Evolutionary conservation across 2,329 filamentous ascomycete genomes (phyloP), one percentile per base, ranked within the genome.

Genomic region (Claviceps monticola): DNA sequence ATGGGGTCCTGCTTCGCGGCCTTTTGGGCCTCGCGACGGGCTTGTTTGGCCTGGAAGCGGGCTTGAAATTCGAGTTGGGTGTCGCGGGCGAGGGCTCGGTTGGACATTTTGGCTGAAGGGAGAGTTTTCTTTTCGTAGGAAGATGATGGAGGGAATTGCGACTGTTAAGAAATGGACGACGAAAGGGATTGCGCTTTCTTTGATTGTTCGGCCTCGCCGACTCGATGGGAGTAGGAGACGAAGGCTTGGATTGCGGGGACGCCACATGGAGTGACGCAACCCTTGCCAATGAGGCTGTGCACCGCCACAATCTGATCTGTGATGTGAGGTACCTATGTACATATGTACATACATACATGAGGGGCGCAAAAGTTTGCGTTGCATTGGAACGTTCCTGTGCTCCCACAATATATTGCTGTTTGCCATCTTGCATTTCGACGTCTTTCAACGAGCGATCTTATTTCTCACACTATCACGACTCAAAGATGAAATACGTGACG

Each of bases 51-150:
- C 64, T 80, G 76, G 67, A 82, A 80, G 64, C 78, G 75, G 55
- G 78, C 78, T 62, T 81, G 76, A 64, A 81, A 80, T 66, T 81
- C 78, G 66, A 77, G 73, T 62, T 81, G 76, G 74, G 76, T 80
- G 65, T 80, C 78, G 65, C 76, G 73, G 57, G 75, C 72, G 53
- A 73, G 69, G 62, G 80, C 77, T 63, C 76, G 73, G 65, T 78
- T 79, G 55, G 75, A 75, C 78, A 81, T 81, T 53, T 54, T 70
- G 65, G 3, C 9, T 34, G 29, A 34, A 34, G 3, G 29, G 29
- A 11, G 4, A 34, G 29, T 34, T 34, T 34, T 34, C 8, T 3
- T 4, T 34, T 34, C 29, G 29, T 11, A 34, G 29, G 29, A 34
- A 34, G 9, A 9, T 4, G 29, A 34, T 34, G 29, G 29, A 34